Base-by-base conservation (phyloP, 257 asterid genomes). In the Solanum ossicruentum region DNA sequence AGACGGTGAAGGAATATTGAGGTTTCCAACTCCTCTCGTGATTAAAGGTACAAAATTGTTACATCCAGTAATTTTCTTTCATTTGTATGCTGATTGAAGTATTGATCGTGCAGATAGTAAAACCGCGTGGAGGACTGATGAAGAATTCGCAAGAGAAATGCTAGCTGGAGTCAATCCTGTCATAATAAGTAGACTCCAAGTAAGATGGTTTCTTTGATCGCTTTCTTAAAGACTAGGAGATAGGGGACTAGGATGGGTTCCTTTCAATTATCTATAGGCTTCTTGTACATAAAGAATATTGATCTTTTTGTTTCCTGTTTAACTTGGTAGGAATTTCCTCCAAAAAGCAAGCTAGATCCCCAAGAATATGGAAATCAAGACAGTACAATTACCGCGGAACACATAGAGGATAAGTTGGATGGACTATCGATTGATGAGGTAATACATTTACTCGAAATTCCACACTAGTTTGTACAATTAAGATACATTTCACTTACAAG, bases 101-200 rank as follows among this genome's bases (percentile, higher is more conserved):
- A 65, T 18, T 47, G 2, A 21, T 69, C 66, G 55, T 84, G 39
- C 91, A 94, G 98, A 89, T 73, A 91, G 91, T 71, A 88, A 89
- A 88, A 85, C 89, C 26, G 95, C 95, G 28, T 94, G 97, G 98
- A 90, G 93, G 87, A 85, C 97, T 8, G 97, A 94, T 80, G 95
- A 91, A 87, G 97, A 93, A 87, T 94, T 93, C 84, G 94, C 90
- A 49, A 91, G 96, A 88, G 95, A 94, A 89, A 92, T 91, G 96
- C 87, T 93, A 82, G 98, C 97, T 21, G 98, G 97, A 84, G 72
- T 91, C 80, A 92, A 92, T 89, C 97, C 98, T 55, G 89, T 93
- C 82, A 86, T 89, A 26, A 89, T 94, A 85, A 84, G 92, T 57
- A 85, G 93, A 28, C 97, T 94, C 88, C 88, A 92, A 82, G 98